Conservation (phyloP, 2,329 filamentous ascomycete species). For the Aspergillaceae sp. region DNA sequence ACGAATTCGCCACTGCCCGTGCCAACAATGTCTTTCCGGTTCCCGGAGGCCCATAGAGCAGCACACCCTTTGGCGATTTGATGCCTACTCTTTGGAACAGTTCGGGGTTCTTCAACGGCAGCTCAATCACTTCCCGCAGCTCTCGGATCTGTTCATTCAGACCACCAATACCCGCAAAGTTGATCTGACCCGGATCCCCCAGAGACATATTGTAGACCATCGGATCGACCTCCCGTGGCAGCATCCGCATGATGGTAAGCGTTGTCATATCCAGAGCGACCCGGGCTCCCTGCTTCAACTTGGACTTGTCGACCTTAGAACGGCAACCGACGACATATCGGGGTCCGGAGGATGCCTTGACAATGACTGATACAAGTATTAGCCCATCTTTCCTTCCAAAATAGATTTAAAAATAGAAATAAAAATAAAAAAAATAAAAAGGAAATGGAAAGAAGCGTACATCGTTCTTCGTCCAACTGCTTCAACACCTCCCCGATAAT, state of each 20-base stretch:
- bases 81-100: slow-evolving; percentile 94
- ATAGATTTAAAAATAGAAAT: neutral
- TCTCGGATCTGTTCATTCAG: slow-evolving; percentile 98
- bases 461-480: slow-evolving; percentile 97
- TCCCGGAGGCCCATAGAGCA: slow-evolving; percentile 91
- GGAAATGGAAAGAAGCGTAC: slow-evolving; percentile 46
- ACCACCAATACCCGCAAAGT: slow-evolving; percentile 94
- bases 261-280: slow-evolving; percentile 99
- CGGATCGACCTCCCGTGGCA: slow-evolving; percentile 94
- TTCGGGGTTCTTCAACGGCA: slow-evolving; percentile 97
- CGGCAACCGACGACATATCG: slow-evolving; percentile 97
- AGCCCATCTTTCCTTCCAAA: neutral
- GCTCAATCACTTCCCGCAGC: slow-evolving; percentile 91
- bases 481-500: slow-evolving; percentile 99
- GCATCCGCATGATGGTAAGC: slow-evolving; percentile 99
- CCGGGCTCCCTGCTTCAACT: slow-evolving; percentile 95
- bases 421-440: neutral
- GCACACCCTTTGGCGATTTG: slow-evolving; percentile 95
- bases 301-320: slow-evolving; percentile 94
- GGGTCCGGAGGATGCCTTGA: slow-evolving; percentile 94
- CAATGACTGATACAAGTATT: slow-evolving; percentile 61
- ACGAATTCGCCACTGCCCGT: slow-evolving; percentile 85
- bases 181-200: slow-evolving; percentile 94
- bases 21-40: slow-evolving; percentile 95
- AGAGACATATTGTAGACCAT: slow-evolving; percentile 99